phyloP scores from a whole-genome alignment of 1,284 basidiomycete genomes.

The Laetiporus sulphureus region DNA sequence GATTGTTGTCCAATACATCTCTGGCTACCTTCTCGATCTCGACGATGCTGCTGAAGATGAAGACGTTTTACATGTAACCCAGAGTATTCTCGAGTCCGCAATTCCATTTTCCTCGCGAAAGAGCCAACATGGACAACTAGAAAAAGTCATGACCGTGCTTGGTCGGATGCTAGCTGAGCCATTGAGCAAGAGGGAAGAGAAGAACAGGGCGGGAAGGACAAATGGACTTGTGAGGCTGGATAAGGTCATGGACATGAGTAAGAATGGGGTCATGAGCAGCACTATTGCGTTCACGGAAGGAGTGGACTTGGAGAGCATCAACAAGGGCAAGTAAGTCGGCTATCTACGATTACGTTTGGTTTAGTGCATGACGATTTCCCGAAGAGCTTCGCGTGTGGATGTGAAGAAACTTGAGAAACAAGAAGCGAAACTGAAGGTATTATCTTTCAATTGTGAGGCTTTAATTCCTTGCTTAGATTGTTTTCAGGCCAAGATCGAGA shows the following conservation, averaged over 20 bases:
- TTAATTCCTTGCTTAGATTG: too few species aligned
- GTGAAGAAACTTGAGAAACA: conserved; percentile 98
- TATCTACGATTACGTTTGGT: not conserved
- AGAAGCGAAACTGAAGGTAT: conserved; percentile 89
- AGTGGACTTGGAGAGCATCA: conserved; percentile 90
- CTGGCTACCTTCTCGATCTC: conserved; percentile 87
- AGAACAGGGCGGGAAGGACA: conserved; percentile 45
- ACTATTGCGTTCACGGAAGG: conserved; percentile 83
- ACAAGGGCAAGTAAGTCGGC: conserved; percentile 82
- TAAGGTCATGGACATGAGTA: conserved; percentile 93
- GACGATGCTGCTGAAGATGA: conserved; percentile 93
- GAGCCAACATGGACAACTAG: conserved; percentile 26
- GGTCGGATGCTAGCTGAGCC: conserved; percentile 62
- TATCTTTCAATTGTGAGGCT: conserved; percentile 7
- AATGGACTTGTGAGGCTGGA: conserved; percentile 71
- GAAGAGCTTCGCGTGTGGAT: conserved; percentile 94
- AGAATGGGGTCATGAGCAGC: conserved; percentile 72
- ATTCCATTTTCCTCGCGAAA: conserved; percentile 23
- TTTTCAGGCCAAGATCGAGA: conserved; percentile 88
- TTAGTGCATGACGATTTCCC: conserved; percentile 6
- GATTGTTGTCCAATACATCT: conserved; percentile 88
- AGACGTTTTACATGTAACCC: conserved; percentile 77
- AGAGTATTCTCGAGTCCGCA: conserved; percentile 72
- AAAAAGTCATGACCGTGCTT: conserved; percentile 63
- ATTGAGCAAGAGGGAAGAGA: conserved; percentile 50